Evolutionary conservation across 495 filamentous ascomycete genomes (phyloP).

Genomic region (Aspergillus diversus): DNA sequence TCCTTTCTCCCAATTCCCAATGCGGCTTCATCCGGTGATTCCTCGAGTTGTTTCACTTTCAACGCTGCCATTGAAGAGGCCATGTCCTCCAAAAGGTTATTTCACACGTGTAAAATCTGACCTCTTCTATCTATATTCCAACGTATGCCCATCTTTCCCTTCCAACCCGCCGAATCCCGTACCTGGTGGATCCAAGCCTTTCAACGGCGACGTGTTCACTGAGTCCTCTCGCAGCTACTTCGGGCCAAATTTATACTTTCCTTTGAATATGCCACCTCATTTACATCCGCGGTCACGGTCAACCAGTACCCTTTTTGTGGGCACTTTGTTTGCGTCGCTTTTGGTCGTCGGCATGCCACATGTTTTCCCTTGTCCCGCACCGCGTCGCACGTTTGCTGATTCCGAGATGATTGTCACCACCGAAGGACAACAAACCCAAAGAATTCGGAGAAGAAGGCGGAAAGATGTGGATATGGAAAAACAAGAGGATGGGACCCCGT

Average conservation of each 20-base stretch:
- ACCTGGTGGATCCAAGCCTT: conserved; percentile 10
- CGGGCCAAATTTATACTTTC: conserved; percentile 4
- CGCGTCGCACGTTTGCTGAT: conserved; percentile 73
- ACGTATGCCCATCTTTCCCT: conserved; percentile 7
- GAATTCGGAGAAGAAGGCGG: conserved; percentile 37
- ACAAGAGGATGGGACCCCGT: conserved; percentile 24
- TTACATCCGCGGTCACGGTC: conserved; percentile 91
- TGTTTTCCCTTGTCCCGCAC: conserved; percentile 88
- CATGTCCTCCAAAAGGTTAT: conserved; percentile 13
- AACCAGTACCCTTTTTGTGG: conserved; percentile 90
- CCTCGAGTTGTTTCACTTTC: conserved; percentile 2
- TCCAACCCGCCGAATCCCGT: neutral
- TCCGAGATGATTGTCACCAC: conserved; percentile 59
- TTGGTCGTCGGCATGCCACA: conserved; percentile 91
- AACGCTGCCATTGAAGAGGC: conserved; percentile 20
- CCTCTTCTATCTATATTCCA: conserved; percentile 1
- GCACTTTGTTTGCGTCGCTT: conserved; percentile 89
- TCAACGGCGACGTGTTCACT: conserved; percentile 21
- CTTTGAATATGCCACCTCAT: conserved; percentile 74
- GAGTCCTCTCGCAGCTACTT: neutral
- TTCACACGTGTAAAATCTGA: neutral
- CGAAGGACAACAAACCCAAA: conserved; percentile 47
- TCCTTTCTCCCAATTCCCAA: neutral
- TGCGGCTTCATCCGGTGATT: conserved; percentile 17
- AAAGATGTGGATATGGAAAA: conserved; percentile 36